A percentile compares a stretch with the other conserved stretches of the same genome.
These are phyloP conservation scores for Talaromyces nanjingensis DNA, from an alignment of 495 filamentous ascomycete species.

Conservation along the genomic window DNA sequence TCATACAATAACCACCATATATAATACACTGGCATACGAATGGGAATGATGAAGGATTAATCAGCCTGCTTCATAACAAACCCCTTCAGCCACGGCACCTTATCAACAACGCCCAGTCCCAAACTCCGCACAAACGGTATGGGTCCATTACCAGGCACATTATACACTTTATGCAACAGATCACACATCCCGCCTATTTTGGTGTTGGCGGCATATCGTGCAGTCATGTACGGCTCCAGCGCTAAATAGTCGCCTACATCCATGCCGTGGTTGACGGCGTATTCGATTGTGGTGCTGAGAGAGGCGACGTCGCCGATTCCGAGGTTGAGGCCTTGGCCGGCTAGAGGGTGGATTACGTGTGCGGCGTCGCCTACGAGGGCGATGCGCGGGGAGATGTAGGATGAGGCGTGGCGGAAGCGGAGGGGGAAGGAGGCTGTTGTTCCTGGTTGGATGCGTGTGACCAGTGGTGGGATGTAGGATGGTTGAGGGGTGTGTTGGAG, in stretches of 20 bases:
- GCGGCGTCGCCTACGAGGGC: conserved; percentile 92
- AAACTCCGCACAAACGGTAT: conserved; percentile 69
- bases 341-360: conserved; percentile 89
- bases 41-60: not conserved
- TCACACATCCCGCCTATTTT: conserved; percentile 84
- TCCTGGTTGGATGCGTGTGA: conserved; percentile 64
- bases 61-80: conserved; percentile 89
- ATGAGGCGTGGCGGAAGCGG: conserved; percentile 81
- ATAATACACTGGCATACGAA: not conserved
- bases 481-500: conserved; percentile 55
- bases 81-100: conserved; percentile 69
- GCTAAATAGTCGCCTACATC: conserved; percentile 72
- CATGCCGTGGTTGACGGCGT: conserved; percentile 72
- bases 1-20: not conserved
- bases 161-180: conserved; percentile 89
- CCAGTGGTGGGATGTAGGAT: conserved; percentile 45
- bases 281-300: conserved; percentile 63
- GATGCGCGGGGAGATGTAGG: conserved; percentile 81
- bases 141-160: conserved; percentile 59
- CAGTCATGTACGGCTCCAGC: conserved; percentile 70
- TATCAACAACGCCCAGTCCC: conserved; percentile 71
- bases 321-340: conserved; percentile 91
- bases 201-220: conserved; percentile 76
- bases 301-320: conserved; percentile 81
- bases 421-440: conserved; percentile 88